Conservation (phyloP, 176 grass and related monocot species). For the Juncus effusus region DNA sequence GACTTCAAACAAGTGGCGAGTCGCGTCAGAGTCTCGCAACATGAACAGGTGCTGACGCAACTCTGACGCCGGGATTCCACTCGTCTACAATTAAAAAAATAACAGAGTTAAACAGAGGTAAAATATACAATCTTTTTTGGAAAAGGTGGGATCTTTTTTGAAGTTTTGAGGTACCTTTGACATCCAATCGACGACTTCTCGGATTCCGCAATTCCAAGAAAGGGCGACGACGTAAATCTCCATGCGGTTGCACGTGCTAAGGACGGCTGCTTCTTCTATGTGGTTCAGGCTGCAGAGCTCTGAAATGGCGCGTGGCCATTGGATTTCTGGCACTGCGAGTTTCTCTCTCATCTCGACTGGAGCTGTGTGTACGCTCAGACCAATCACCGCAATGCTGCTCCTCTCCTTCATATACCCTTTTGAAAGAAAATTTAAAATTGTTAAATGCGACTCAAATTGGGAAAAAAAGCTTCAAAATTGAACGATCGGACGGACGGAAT, state of each 20-base stretch:
- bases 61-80: conserved; percentile 70
- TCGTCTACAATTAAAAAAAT: conserved; percentile 40
- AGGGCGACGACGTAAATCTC: conserved; percentile 92
- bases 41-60: conserved; percentile 82
- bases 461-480: conserved; percentile 4
- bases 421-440: conserved; percentile 22
- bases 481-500: background rate
- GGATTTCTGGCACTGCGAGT: conserved; percentile 80
- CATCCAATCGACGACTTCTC: conserved; percentile 98
- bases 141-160: conserved; percentile 7
- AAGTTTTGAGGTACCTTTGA: conserved; percentile 69
- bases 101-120: conserved; percentile 4
- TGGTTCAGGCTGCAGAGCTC: conserved; percentile 81
- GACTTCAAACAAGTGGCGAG: conserved; percentile 77
- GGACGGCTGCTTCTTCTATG: conserved; percentile 97
- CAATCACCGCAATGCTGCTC: conserved; percentile 90
- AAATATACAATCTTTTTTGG: conserved; percentile 12
- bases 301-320: conserved; percentile 84
- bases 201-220: conserved; percentile 95
- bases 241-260: conserved; percentile 98
- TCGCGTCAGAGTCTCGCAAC: conserved; percentile 75
- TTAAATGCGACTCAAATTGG: conserved; percentile 19
- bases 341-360: conserved; percentile 97
- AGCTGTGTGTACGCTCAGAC: conserved; percentile 86
- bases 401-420: conserved; percentile 97